Conservation (phyloP, 1,284 basidiomycete genomes). For the Ganoderma meredithae region DNA sequence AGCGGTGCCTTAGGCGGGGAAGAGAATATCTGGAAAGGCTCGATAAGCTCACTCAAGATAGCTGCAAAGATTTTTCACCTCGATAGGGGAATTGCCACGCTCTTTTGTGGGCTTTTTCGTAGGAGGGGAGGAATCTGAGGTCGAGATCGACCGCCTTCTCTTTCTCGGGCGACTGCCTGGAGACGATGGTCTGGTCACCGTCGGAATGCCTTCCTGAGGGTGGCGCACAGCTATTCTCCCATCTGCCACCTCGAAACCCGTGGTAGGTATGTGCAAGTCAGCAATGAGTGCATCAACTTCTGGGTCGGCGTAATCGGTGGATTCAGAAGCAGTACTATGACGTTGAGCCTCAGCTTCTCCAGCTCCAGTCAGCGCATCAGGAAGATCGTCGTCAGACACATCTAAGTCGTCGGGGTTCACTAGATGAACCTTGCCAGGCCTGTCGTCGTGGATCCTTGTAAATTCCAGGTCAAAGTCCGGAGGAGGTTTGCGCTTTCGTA, state of each 20-base stretch:
- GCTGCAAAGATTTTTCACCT: constrained; percentile 7
- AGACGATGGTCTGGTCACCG: background rate
- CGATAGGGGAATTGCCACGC: constrained; percentile 11
- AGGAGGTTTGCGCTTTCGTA: constrained; percentile 37
- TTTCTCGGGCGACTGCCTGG: constrained; percentile 12
- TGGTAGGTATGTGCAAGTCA: constrained; percentile 24
- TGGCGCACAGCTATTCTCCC: background rate
- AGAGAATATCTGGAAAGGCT: constrained; percentile 5
- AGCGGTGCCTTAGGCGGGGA: constrained; percentile 22
- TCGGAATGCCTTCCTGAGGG: background rate
- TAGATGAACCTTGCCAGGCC: constrained; percentile 28
- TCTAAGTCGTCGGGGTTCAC: constrained; percentile 31
- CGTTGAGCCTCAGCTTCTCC: constrained; percentile 11
- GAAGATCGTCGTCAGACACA: constrained; percentile 52
- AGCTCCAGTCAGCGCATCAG: constrained; percentile 45
- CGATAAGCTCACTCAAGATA: background rate
- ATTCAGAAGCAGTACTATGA: constrained; percentile 21
- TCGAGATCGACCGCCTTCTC: constrained; percentile 17
- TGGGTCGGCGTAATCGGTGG: constrained; percentile 47
- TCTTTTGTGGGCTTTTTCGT: background rate
- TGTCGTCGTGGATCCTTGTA: constrained; percentile 48
- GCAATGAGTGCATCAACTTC: constrained; percentile 48
- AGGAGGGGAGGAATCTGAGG: constrained; percentile 1
- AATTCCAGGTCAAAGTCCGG: constrained; percentile 65
- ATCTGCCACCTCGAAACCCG: background rate